Evolutionary conservation across 129 eudicot genomes (phyloP), one percentile per base, ranked within the genome.

Genomic region (Apium graveolens): DNA sequence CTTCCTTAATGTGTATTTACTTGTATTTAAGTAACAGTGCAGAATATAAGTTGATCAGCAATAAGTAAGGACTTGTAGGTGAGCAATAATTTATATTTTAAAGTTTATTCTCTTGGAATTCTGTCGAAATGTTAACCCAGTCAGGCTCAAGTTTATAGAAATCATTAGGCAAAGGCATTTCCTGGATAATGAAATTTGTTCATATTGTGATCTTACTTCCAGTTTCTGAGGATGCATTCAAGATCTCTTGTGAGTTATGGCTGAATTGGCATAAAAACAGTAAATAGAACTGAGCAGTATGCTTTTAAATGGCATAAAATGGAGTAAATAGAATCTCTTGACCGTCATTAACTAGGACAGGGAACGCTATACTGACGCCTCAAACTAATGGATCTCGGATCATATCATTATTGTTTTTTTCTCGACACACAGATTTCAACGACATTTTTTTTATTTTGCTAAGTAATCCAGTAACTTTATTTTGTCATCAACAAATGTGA

Each of bases 321-420:
- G 84, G 41, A 29, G 78, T 86, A 34, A 89, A 87, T 48, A 97
- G 41, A 82, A 90, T 35, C 93, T 96, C 32, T 86, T 84, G 0
- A 76, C 48, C 60, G 84, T 88, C 70, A 85, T 94, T n/a, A 94
- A 92, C 78, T 91, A 96, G 97, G 98, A 94, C 79, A 93, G 93
- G 5, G 96, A 91, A 21, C 97, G 90, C 79, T 90, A 94, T 72
- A 17, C 88, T 6, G 96, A 94, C 49, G 90, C 96, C 11, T 93
- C 97, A n/a, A 94, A 91, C 65, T 81, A 31, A 9, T 94, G 97
- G 97, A 73, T 89, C 71, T 88, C 93, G 3, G 77, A 62, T 55
- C 88, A 66, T 20, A 46, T 46, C 5, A 87, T 93, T 7, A 48
- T 83, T 7, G 82, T 83, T 1, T 16, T 37, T 51, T 51, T 9